These are phyloP conservation scores for Erodium texanum DNA, from an alignment of 441 rosid genomes.

Conservation along the genomic window DNA sequence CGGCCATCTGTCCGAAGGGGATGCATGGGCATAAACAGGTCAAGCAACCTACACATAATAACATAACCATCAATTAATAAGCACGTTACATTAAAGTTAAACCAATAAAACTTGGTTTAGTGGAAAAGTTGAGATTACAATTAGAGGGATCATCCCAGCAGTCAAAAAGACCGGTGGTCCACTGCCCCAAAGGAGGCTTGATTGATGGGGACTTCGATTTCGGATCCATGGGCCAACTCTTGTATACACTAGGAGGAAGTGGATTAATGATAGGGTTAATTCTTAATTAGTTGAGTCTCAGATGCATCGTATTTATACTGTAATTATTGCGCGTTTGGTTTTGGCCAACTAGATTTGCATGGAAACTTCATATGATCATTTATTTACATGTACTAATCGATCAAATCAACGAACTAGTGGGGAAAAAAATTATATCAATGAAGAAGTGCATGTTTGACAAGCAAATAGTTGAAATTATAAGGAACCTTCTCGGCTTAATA, in stretches of 20 bases:
- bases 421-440: too few relatives aligned
- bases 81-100: not conserved
- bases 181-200: constrained; percentile 20
- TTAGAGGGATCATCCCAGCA: constrained; percentile 38
- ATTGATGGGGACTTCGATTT: not conserved
- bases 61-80: too few relatives aligned
- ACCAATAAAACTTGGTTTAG: not conserved
- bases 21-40: constrained; percentile 46
- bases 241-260: too few relatives aligned
- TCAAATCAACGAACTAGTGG: not conserved
- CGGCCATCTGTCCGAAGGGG: constrained; percentile 41
- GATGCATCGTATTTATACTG: not conserved
- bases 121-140: constrained; percentile 15
- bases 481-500: not conserved
- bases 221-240: not conserved
- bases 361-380: constrained; percentile 11
- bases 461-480: not conserved
- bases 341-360: not conserved
- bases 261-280: too few relatives aligned
- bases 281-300: not conserved
- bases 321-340: not conserved
- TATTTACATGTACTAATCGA: not conserved
- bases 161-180: constrained; percentile 48
- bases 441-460: constrained; percentile 4
- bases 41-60: constrained; percentile 25